Evolutionary conservation across 345 rosid species (phyloP), one percentile per base, ranked within the genome.

Genomic region (Aquilaria yunnanensis): DNA sequence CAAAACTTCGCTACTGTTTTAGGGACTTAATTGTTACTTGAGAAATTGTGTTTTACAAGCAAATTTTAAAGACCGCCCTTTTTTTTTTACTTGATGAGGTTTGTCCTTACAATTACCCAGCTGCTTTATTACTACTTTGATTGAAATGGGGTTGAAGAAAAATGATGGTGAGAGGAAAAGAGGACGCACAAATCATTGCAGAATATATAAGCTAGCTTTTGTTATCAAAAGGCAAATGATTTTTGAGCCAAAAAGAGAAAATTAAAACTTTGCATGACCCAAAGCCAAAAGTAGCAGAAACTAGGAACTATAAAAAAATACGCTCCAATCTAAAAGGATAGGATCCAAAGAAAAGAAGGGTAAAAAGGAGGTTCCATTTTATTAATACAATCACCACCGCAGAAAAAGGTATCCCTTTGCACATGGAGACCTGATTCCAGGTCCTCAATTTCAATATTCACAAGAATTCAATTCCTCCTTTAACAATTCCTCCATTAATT

Each of bases 291-390:
- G 61, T 50, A 51, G 43, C 43, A 37, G 61, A 66, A 67, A 66
- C 59, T 50, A 51, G 64, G 66, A 62, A 14, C 3, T 33, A 48
- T 33, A 60, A 59, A 48, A 6, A 43, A 63, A 51, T 55, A 51
- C 32, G 46, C 32, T 4, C 8, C 43, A 37, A 37, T 37, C 43
- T 2, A 29, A 14, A 58, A 46, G 34, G 46, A 62, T 58, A 58
- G 82, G 57, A 74, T 74, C 78, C 78, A 47, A 66, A 47, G 76
- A 60, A 5, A 64, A 65, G 68, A 55, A 61, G 50, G 12, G 9
- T 34, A 69, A 56, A 32, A 37, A 37, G 8, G 43, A 37, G 5
- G 43, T 37, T 37, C 43, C 43, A 37, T 37, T 37, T 37, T 37
- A 37, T 37, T 2, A 5, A 37, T 37, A 37, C 5, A 37, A 37